phyloP scores from a whole-genome alignment of 1,139 yeast genomes.

The Pneumocystis jirovecii region DNA sequence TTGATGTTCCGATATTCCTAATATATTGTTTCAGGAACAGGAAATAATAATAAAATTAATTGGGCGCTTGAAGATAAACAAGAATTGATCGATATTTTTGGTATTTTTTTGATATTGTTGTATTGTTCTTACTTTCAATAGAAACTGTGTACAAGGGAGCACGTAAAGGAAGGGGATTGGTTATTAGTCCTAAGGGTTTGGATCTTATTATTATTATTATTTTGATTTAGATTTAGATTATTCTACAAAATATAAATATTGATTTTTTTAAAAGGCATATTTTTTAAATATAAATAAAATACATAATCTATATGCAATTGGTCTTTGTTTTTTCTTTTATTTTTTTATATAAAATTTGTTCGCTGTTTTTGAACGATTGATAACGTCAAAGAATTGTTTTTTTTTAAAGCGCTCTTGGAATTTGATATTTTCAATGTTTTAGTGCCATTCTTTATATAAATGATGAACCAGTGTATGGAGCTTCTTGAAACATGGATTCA shows the following conservation, averaged over 20 bases:
- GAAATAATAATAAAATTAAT: slow-evolving; percentile 86
- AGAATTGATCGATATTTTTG: slow-evolving; percentile 80
- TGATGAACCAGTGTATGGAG: not conserved
- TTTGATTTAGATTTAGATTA: not conserved
- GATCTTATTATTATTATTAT: not conserved
- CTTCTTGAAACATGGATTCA: not conserved
- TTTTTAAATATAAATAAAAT: no score
- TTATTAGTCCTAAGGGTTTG: slow-evolving; percentile 33
- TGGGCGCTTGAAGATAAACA: slow-evolving; percentile 68
- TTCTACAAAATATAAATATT: slow-evolving; percentile 1
- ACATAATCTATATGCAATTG: no score
- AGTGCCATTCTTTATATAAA: not conserved
- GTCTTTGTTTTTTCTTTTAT: not conserved
- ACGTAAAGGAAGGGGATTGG: slow-evolving; percentile 63
- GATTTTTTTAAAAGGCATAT: not conserved
- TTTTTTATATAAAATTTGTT: no score
- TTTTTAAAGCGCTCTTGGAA: not conserved
- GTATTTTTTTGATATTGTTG: slow-evolving; percentile 82
- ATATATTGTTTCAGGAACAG: slow-evolving; percentile 82
- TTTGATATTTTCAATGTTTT: not conserved
- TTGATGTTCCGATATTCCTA: not conserved
- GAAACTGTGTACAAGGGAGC: not conserved
- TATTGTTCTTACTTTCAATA: slow-evolving; percentile 28
- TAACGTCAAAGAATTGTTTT: not conserved
- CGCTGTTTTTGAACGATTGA: not conserved